Percentiles rank a stretch among this genome's conserved stretches.
These are phyloP conservation scores for Chalaropsis ovoidea DNA, from an alignment of 2,329 filamentous ascomycete genomes.

Conservation along the genomic window DNA sequence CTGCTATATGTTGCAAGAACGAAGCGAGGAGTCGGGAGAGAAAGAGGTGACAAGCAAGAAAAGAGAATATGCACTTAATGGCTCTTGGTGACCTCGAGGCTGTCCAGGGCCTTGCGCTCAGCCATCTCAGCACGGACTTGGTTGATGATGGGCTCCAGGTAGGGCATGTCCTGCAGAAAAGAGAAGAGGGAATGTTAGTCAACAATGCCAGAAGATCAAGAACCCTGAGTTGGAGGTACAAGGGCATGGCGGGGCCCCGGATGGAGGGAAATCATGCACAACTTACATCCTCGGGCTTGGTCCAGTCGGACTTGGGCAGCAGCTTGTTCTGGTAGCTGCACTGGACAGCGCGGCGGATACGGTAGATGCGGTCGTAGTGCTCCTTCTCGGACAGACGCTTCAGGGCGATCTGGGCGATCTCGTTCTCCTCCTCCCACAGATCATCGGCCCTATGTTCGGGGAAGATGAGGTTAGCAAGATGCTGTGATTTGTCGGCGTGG, in stretches of 20 bases:
- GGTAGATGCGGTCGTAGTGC: conserved; percentile 93
- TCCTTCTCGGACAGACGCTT: conserved; percentile 84
- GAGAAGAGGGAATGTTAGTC: conserved; percentile 25
- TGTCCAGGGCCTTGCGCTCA: conserved; percentile 46
- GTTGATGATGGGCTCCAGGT: conserved; percentile 45
- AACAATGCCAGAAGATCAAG: background rate
- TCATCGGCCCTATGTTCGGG: conserved; percentile 66
- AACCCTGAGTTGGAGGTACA: background rate
- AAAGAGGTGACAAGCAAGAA: conserved; percentile 2
- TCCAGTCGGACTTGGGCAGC: conserved; percentile 53
- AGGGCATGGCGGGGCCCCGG: background rate
- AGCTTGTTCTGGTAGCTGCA: conserved; percentile 54
- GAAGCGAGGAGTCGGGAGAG: conserved; percentile 16
- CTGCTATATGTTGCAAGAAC: background rate
- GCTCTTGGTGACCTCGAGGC: conserved; percentile 42
- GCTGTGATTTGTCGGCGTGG: background rate
- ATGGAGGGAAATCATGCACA: background rate
- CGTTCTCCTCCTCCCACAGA: conserved; percentile 85
- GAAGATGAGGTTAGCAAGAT: conserved; percentile 14
- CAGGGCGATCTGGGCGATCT: conserved; percentile 74
- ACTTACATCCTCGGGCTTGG: conserved; percentile 45
- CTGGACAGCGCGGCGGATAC: conserved; percentile 90
- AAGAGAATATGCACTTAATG: conserved; percentile 32
- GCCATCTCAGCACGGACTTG: conserved; percentile 42
- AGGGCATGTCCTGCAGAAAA: conserved; percentile 40